Conservation (phyloP, 768 basidiomycete species). For the Pleurotus djamor region DNA sequence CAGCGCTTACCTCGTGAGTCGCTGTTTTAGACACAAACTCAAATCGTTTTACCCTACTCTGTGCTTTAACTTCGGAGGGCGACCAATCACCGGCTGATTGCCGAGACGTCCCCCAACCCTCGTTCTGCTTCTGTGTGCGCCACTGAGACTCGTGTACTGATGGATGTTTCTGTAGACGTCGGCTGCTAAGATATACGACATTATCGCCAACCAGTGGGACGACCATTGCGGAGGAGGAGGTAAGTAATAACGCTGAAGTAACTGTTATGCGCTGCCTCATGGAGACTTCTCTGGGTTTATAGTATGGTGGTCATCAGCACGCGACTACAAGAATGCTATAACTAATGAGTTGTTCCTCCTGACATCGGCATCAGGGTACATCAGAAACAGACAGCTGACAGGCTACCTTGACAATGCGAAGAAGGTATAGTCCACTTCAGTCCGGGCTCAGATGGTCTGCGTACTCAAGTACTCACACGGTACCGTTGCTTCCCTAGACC, state of each 20-base stretch:
- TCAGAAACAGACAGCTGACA: constrained; percentile 29
- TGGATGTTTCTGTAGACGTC: not conserved
- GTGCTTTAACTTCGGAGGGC: not conserved
- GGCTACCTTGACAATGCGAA: constrained; percentile 46
- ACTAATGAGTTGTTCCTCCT: constrained; percentile 59
- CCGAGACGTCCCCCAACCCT: not conserved
- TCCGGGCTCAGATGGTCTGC: not conserved
- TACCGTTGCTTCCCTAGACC: constrained; percentile 14
- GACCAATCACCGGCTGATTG: not conserved
- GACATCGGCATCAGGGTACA: constrained; percentile 45
- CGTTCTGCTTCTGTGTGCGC: not conserved
- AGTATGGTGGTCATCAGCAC: constrained; percentile 59
- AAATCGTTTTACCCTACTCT: not conserved
- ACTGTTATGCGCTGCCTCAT: not conserved
- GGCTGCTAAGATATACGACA: constrained; percentile 49
- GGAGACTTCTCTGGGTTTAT: not conserved
- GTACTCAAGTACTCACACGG: not conserved
- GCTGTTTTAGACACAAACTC: not conserved
- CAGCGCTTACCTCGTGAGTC: constrained; percentile 24
- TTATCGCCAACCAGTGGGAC: constrained; percentile 52
- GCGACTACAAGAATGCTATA: constrained; percentile 59
- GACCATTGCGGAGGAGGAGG: constrained; percentile 50
- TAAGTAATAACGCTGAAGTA: constrained; percentile 13
- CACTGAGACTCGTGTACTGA: not conserved
- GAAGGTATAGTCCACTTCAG: constrained; percentile 24